These are phyloP conservation scores for Euphorbia peplus DNA, from an alignment of 345 rosid genomes.

Conservation along the genomic window DNA sequence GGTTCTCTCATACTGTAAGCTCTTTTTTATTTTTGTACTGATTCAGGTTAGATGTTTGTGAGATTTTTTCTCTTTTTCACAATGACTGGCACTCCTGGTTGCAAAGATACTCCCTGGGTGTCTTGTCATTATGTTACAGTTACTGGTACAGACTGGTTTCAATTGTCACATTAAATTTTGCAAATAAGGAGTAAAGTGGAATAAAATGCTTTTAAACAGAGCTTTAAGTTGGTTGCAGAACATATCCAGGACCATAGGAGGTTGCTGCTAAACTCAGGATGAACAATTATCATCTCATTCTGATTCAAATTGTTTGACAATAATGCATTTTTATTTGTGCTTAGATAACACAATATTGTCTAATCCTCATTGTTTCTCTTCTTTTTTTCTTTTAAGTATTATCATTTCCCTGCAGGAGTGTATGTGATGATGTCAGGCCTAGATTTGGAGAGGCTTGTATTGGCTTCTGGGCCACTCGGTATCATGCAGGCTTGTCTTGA, in stretches of 20 bases:
- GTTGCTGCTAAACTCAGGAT: not conserved
- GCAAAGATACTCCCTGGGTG: not conserved
- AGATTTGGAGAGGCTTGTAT: slow-evolving; percentile 91
- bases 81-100: not conserved
- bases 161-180: too few relatives aligned
- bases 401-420: slow-evolving; percentile 52
- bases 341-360: slow-evolving; percentile 9
- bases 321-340: not conserved
- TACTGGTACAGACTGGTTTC: not conserved
- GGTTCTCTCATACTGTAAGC: slow-evolving; percentile 43
- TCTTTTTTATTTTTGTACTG: not conserved
- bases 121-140: not conserved
- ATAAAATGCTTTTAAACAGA: not conserved
- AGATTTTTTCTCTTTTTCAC: not conserved
- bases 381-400: not conserved
- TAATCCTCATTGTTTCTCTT: not conserved
- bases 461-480: slow-evolving; percentile 90
- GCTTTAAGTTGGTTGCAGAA: not conserved
- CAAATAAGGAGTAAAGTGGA: not conserved
- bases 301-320: not conserved
- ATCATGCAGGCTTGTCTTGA: slow-evolving; percentile 98
- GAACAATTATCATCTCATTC: not conserved
- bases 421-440: slow-evolving; percentile 96
- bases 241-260: not conserved
- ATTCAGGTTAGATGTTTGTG: slow-evolving; percentile 1